These are phyloP conservation scores for Zizania palustris DNA, from an alignment of 202 grass and related monocot species.

Conservation along the genomic window DNA sequence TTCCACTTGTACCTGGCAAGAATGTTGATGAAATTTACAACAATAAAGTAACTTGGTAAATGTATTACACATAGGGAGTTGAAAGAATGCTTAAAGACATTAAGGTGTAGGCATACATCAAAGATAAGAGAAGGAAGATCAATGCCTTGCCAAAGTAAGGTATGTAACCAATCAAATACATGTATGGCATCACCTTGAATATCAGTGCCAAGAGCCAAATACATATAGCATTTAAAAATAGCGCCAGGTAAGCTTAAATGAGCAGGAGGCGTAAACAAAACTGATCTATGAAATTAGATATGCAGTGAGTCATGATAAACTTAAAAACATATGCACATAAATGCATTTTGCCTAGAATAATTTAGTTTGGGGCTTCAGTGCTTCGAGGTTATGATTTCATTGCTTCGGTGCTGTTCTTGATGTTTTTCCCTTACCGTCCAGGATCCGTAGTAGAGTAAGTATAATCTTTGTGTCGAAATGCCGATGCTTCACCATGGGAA, in stretches of 20 bases:
- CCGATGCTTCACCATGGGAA: too few species aligned
- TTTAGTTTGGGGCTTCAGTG: background rate
- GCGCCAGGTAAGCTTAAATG: slow-evolving; percentile 23
- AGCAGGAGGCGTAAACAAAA: slow-evolving; percentile 25
- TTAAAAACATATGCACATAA: slow-evolving; percentile 31
- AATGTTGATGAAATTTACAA: slow-evolving; percentile 23
- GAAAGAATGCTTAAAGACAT: slow-evolving; percentile 15
- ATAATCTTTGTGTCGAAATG: slow-evolving; percentile 14
- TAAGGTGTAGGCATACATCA: slow-evolving; percentile 85
- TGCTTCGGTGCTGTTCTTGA: background rate
- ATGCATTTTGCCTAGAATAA: too few species aligned
- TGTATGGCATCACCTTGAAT: slow-evolving; percentile 44
- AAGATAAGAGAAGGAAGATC: slow-evolving; percentile 88
- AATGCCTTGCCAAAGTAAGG: slow-evolving; percentile 84
- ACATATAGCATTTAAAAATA: slow-evolving; percentile 21
- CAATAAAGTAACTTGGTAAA: slow-evolving; percentile 14
- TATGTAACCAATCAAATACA: slow-evolving; percentile 82
- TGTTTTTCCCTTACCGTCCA: background rate
- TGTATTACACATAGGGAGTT: slow-evolving; percentile 1
- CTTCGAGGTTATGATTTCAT: background rate
- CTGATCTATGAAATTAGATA: slow-evolving; percentile 11
- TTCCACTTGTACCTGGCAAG: slow-evolving; percentile 93
- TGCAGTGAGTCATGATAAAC: background rate
- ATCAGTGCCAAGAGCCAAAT: background rate
- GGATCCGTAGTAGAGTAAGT: background rate